Percentiles rank a stretch among this genome's conserved stretches.
Evolutionary conservation across 768 basidiomycete species (phyloP).

Genomic region (Cyathus striatus): DNA sequence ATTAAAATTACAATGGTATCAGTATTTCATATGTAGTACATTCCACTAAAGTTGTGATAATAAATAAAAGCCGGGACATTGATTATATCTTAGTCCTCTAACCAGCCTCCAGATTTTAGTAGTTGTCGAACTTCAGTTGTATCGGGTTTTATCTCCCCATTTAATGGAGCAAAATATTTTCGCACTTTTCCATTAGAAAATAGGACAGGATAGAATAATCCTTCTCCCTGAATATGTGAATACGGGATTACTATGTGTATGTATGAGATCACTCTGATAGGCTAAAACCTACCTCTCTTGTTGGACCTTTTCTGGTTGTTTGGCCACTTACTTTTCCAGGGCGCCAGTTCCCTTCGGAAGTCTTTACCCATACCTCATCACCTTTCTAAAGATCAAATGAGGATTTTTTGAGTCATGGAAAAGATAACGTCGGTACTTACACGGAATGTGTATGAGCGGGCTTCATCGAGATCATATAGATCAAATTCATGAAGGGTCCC

Average conservation of each 20-base stretch:
- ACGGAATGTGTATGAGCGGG: constrained; percentile 48
- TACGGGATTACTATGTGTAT: neutral
- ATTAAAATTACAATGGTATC: too few relatives aligned
- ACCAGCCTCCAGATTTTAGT: constrained; percentile 44
- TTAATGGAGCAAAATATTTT: constrained; percentile 58
- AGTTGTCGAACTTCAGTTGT: constrained; percentile 36
- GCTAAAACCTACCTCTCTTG: constrained; percentile 34
- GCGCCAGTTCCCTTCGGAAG: constrained; percentile 45
- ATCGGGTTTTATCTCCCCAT: constrained; percentile 67
- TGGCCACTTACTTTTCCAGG: constrained; percentile 42
- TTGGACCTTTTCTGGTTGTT: constrained; percentile 37
- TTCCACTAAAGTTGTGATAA: too few relatives aligned
- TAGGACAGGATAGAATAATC: constrained; percentile 50
- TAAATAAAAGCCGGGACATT: too few relatives aligned
- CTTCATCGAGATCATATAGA: constrained; percentile 41
- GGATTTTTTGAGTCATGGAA: constrained; percentile 1
- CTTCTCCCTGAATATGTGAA: constrained; percentile 43
- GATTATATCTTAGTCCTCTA: too few relatives aligned
- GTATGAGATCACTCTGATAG: neutral
- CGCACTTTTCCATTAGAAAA: constrained; percentile 41
- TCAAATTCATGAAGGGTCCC: constrained; percentile 19
- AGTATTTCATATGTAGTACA: too few relatives aligned
- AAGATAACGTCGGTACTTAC: constrained; percentile 24
- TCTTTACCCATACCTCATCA: constrained; percentile 49
- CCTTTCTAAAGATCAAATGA: constrained; percentile 27